These are phyloP conservation scores for Sarocladium kiliense DNA, from an alignment of 2,329 filamentous ascomycete species.

Conservation along the genomic window DNA sequence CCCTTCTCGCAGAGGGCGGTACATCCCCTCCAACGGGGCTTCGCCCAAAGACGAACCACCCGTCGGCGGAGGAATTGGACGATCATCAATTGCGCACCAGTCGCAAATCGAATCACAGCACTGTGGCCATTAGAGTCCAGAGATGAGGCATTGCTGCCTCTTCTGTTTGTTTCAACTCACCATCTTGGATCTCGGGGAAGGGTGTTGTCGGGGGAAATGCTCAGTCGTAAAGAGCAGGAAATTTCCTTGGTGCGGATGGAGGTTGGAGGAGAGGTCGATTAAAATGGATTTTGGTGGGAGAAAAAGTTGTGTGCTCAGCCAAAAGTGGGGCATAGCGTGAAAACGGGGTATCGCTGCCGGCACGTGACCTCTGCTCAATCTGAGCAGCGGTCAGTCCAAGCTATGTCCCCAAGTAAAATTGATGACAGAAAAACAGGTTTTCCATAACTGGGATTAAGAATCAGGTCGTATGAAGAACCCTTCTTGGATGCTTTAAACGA, in stretches of 20 bases:
- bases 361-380: not conserved
- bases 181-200: slow-evolving; percentile 31
- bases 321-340: not conserved
- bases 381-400: no score
- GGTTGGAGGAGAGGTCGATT: slow-evolving; percentile 18
- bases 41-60: not conserved
- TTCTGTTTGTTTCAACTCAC: slow-evolving; percentile 27
- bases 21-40: slow-evolving; percentile 2
- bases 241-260: slow-evolving; percentile 21
- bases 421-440: no score
- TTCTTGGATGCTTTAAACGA: no score
- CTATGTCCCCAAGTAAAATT: no score
- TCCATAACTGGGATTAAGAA: no score
- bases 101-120: slow-evolving; percentile 26
- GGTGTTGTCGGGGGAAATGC: slow-evolving; percentile 21
- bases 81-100: slow-evolving; percentile 24
- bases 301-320: slow-evolving; percentile 16
- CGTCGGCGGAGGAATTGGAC: slow-evolving; percentile 2
- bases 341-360: not conserved
- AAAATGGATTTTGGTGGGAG: slow-evolving; percentile 11
- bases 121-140: slow-evolving; percentile 34
- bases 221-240: slow-evolving; percentile 19
- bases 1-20: slow-evolving; percentile 4
- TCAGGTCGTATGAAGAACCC: no score
- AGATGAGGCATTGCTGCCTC: slow-evolving; percentile 12